Evolutionary conservation across 345 rosid species (phyloP).

Genomic region (Garcia nutans): DNA sequence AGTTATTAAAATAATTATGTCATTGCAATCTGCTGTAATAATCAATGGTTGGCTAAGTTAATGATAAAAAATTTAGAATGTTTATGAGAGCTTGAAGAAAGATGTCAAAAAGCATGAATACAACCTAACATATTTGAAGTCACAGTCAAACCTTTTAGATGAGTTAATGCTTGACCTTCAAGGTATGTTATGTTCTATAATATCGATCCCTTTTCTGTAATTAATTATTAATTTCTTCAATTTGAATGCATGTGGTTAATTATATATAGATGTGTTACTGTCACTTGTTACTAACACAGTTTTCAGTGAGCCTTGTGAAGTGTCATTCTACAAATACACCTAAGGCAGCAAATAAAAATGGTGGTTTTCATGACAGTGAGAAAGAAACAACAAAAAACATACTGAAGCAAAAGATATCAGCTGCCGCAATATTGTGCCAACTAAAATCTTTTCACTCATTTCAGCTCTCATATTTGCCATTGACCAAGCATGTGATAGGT

Average conservation of each 20-base stretch:
- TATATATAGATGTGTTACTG: background rate
- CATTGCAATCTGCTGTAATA: background rate
- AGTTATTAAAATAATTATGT: background rate
- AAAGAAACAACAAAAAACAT: conserved; percentile 12
- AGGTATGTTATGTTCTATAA: conserved; percentile 5
- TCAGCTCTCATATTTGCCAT: background rate
- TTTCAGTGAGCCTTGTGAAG: conserved; percentile 17
- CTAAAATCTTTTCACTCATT: background rate
- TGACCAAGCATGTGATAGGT: conserved; percentile 19
- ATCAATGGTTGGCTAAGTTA: too few species aligned
- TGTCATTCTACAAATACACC: background rate
- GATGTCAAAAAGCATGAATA: conserved; percentile 15
- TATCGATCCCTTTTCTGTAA: background rate
- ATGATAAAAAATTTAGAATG: background rate
- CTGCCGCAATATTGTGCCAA: conserved; percentile 17
- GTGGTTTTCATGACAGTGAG: background rate
- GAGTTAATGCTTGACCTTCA: conserved; percentile 16
- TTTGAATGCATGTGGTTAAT: conserved; percentile 1
- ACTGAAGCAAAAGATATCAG: conserved; percentile 11
- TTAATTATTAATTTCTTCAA: background rate
- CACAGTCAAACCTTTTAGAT: conserved; percentile 8
- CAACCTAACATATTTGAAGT: conserved; percentile 14
- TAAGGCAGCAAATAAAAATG: background rate
- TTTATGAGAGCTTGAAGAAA: background rate
- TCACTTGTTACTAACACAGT: background rate